Percentiles rank a stretch among this genome's conserved stretches.
phyloP scores from a whole-genome alignment of 495 filamentous ascomycete genomes.

The Tetracladium marchalianum region DNA sequence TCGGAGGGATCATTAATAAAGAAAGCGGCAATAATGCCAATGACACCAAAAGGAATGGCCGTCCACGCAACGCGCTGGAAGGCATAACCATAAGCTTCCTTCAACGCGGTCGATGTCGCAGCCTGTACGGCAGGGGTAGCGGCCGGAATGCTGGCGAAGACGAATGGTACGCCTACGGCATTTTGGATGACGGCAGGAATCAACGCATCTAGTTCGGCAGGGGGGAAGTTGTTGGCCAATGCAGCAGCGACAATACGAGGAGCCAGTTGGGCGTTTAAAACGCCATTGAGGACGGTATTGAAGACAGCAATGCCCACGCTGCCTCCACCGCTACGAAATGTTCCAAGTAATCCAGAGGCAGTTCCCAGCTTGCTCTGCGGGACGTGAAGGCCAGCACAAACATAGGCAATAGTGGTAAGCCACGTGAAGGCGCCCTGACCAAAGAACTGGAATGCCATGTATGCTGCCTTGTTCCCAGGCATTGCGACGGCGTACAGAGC shows the following conservation, averaged over 20 bases:
- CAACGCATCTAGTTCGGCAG: conserved; percentile 5
- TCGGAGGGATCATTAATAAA: conserved; percentile 19
- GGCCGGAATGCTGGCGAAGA: conserved; percentile 7
- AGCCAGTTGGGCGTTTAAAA: conserved; percentile 9
- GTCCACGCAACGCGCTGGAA: conserved; percentile 22
- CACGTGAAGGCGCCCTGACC: conserved; percentile 24
- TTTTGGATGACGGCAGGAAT: conserved; percentile 15
- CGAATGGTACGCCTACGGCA: conserved; percentile 18
- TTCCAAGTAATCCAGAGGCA: conserved; percentile 21
- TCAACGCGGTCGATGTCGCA: conserved; percentile 3
- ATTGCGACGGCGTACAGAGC: conserved; percentile 20
- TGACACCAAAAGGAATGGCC: conserved; percentile 27
- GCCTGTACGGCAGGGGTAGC: conserved; percentile 14
- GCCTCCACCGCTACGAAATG: conserved; percentile 16
- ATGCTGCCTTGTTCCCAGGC: conserved; percentile 20
- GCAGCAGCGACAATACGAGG: conserved; percentile 9
- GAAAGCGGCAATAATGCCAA: conserved; percentile 19
- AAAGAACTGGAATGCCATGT: conserved; percentile 26
- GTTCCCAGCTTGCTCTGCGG: conserved; percentile 22
- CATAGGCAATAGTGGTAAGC: conserved; percentile 27
- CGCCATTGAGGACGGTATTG: conserved; percentile 9
- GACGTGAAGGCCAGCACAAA: conserved; percentile 23
- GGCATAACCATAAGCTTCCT: conserved; percentile 23
- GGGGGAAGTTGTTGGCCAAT: conserved; percentile 6
- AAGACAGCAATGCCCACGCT: conserved; percentile 15